Conservation (phyloP, 176 grass and related monocot species). For the Raddia guianensis region DNA sequence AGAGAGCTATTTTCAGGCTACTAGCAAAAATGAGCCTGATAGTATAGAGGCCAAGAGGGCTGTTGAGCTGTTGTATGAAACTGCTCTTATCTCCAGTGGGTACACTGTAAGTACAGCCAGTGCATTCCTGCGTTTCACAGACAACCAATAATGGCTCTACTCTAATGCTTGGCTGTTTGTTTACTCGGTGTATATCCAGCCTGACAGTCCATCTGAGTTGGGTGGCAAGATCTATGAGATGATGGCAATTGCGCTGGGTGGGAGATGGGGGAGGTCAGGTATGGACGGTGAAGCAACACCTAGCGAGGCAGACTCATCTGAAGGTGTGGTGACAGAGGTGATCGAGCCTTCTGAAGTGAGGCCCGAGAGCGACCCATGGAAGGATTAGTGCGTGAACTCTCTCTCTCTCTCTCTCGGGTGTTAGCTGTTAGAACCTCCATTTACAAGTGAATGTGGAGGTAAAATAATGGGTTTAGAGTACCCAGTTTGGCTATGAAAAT, state of each 20-base stretch:
- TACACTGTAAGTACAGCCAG: slow-evolving; percentile 56
- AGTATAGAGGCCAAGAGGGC: slow-evolving; percentile 78
- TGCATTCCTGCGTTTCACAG: background rate
- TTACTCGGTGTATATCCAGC: slow-evolving; percentile 19
- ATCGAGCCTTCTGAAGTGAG: slow-evolving; percentile 80
- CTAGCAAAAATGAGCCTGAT: slow-evolving; percentile 80
- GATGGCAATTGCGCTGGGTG: slow-evolving; percentile 86
- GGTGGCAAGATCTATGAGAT: slow-evolving; percentile 91
- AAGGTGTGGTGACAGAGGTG: slow-evolving; percentile 46
- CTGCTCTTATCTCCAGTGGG: slow-evolving; percentile 93
- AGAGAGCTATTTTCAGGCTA: slow-evolving; percentile 48
- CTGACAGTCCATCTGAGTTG: slow-evolving; percentile 79
- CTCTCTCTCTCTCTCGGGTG: background rate
- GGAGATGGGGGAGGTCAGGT: slow-evolving; percentile 78
- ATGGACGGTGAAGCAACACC: slow-evolving; percentile 24
- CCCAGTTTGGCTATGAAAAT: background rate
- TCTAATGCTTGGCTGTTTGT: slow-evolving; percentile 15
- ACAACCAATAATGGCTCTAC: background rate
- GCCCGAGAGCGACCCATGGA: slow-evolving; percentile 81
- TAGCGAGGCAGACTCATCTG: slow-evolving; percentile 2
- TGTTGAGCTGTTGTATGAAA: slow-evolving; percentile 72
- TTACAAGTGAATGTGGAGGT: background rate
- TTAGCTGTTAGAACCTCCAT: background rate
- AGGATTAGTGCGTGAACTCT: slow-evolving; percentile 47
- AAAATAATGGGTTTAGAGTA: slow-evolving; percentile 19